These are phyloP conservation scores for Globisporangium camurandrum DNA, from an alignment of 352 stramenopile species.

Conservation along the genomic window DNA sequence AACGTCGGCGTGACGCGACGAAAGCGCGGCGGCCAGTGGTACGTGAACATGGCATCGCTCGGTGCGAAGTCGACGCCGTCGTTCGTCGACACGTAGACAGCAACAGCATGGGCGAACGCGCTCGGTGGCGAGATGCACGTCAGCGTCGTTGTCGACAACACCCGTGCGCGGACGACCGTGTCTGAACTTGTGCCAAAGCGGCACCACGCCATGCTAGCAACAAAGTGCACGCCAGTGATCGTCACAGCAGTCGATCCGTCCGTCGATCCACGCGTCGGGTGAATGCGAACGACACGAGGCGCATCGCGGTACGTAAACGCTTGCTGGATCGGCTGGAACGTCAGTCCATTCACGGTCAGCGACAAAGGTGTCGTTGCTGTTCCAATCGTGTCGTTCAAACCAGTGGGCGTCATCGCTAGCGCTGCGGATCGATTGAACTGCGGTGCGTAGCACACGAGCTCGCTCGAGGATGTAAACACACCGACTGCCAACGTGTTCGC, in stretches of 20 bases:
- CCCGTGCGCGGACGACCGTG: constrained; percentile 23
- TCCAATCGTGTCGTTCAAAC: not conserved
- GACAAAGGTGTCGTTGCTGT: constrained; percentile 19
- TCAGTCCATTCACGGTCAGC: constrained; percentile 64
- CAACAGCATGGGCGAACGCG: constrained; percentile 22
- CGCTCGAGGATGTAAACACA: constrained; percentile 15
- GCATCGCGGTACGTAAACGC: constrained; percentile 43
- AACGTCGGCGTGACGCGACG: constrained; percentile 31
- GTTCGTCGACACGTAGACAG: constrained; percentile 80
- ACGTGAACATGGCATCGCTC: constrained; percentile 56
- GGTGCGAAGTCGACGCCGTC: constrained; percentile 84
- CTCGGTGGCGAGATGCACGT: constrained; percentile 33
- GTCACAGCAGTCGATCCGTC: constrained; percentile 50
- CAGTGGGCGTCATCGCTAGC: not conserved
- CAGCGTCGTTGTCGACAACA: constrained; percentile 28
- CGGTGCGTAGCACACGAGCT: constrained; percentile 37
- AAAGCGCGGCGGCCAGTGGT: constrained; percentile 40
- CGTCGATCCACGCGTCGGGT: constrained; percentile 36
- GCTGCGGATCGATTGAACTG: constrained; percentile 2
- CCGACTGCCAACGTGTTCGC: constrained; percentile 17
- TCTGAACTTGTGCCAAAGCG: constrained; percentile 23
- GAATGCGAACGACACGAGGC: constrained; percentile 33
- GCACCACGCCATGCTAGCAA: constrained; percentile 30
- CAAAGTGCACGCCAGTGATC: constrained; percentile 34
- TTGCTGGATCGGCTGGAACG: constrained; percentile 46